These are phyloP conservation scores for Hypomontagnella monticulosa DNA, from an alignment of 495 filamentous ascomycete species.

Conservation along the genomic window DNA sequence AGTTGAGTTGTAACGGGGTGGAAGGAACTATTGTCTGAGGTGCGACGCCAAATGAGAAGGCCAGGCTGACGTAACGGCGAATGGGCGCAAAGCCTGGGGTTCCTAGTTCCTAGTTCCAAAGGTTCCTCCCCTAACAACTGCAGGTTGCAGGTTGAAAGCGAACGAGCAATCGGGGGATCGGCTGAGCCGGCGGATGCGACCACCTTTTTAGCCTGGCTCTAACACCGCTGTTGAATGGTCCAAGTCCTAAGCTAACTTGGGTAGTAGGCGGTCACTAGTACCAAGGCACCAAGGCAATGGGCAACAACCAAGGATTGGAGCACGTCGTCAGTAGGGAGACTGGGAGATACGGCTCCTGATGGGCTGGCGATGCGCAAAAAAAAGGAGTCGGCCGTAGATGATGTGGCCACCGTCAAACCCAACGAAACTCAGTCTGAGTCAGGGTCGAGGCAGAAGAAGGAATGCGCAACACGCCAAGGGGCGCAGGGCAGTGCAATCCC, in stretches of 20 bases:
- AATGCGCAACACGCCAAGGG: slow-evolving; percentile 31
- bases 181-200: slow-evolving; percentile 37
- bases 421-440: slow-evolving; percentile 49
- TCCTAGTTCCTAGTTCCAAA: too few species aligned
- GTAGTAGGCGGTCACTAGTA: slow-evolving; percentile 23
- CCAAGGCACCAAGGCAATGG: slow-evolving; percentile 30
- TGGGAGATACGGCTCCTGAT: slow-evolving; percentile 32
- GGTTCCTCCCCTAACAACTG: slow-evolving; percentile 31
- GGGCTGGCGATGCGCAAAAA: slow-evolving; percentile 40
- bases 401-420: slow-evolving; percentile 49
- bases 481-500: slow-evolving; percentile 17
- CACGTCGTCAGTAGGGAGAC: slow-evolving; percentile 29
- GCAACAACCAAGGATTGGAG: slow-evolving; percentile 29
- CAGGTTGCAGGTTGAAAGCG: slow-evolving; percentile 33
- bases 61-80: slow-evolving; percentile 54
- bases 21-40: slow-evolving; percentile 35
- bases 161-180: slow-evolving; percentile 45
- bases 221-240: slow-evolving; percentile 22
- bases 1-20: slow-evolving; percentile 20
- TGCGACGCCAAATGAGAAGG: slow-evolving; percentile 41
- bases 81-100: slow-evolving; percentile 16
- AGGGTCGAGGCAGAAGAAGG: slow-evolving; percentile 37
- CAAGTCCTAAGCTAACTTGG: slow-evolving; percentile 29
- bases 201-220: slow-evolving; percentile 37
- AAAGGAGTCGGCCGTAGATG: slow-evolving; percentile 42